phyloP scores from a whole-genome alignment of 2,329 filamentous ascomycete species.

The Penicillium sp. region DNA sequence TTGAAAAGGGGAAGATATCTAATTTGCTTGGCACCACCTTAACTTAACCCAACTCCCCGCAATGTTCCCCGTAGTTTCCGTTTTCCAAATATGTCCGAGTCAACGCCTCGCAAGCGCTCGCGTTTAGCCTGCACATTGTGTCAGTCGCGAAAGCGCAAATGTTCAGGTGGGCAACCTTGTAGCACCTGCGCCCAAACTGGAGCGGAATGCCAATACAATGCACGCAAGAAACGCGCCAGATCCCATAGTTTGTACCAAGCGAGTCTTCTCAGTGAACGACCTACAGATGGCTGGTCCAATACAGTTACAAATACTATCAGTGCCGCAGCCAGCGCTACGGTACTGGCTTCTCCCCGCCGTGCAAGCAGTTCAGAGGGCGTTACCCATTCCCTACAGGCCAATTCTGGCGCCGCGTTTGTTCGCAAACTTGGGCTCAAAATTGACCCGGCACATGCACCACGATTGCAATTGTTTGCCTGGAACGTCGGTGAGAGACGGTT shows the following conservation, averaged over 20 bases:
- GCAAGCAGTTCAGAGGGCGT: slow-evolving; percentile 3
- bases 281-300: slow-evolving; percentile 10
- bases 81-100: slow-evolving; percentile 26
- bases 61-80: slow-evolving; percentile 1
- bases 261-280: slow-evolving; percentile 14
- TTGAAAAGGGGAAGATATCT: background rate
- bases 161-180: slow-evolving; percentile 54
- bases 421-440: slow-evolving; percentile 52
- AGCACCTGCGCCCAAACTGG: slow-evolving; percentile 54
- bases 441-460: slow-evolving; percentile 53
- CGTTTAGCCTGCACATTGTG: slow-evolving; percentile 52
- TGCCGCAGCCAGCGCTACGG: background rate
- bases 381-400: slow-evolving; percentile 52
- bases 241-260: slow-evolving; percentile 19
- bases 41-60: slow-evolving; percentile 3
- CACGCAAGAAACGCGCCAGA: slow-evolving; percentile 31
- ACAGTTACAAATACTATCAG: background rate
- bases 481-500: slow-evolving; percentile 42
- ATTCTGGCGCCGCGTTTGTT: slow-evolving; percentile 58
- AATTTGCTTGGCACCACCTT: slow-evolving; percentile 6
- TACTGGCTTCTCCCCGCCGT: slow-evolving; percentile 9
- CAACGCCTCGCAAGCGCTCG: slow-evolving; percentile 39
- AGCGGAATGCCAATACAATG: slow-evolving; percentile 52
- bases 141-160: slow-evolving; percentile 56
- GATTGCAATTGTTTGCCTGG: slow-evolving; percentile 58